phyloP scores from a whole-genome alignment of 805 yeast species.

The Lachancea dasiensis region DNA sequence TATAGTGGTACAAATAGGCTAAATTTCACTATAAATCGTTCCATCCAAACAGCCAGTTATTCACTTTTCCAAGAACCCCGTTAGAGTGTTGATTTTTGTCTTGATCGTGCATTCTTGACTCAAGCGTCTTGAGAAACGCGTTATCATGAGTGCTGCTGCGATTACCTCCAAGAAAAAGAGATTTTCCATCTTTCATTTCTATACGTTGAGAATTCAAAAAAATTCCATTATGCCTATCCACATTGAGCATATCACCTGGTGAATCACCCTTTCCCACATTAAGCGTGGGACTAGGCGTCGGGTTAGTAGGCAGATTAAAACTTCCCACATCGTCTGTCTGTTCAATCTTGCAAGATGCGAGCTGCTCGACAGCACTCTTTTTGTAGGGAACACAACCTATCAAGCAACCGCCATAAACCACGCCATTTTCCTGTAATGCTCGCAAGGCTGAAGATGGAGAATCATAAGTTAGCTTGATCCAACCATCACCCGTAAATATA shows the following conservation, averaged over 20 bases:
- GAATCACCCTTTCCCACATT: neutral
- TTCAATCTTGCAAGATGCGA: constrained; percentile 36
- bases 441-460: constrained; percentile 69
- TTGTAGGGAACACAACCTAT: constrained; percentile 68
- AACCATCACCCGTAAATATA: constrained; percentile 75
- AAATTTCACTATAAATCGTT: constrained; percentile 41
- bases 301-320: constrained; percentile 10
- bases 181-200: constrained; percentile 39
- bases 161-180: constrained; percentile 33
- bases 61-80: constrained; percentile 32
- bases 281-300: constrained; percentile 2
- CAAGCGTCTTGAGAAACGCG: constrained; percentile 26
- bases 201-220: constrained; percentile 25
- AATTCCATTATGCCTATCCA: constrained; percentile 11
- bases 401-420: constrained; percentile 56
- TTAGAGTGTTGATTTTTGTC: constrained; percentile 14
- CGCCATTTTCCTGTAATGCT: constrained; percentile 81
- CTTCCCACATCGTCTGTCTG: constrained; percentile 29
- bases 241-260: neutral
- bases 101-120: constrained; percentile 26
- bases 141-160: constrained; percentile 15
- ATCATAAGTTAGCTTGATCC: constrained; percentile 87
- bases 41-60: constrained; percentile 52
- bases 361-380: constrained; percentile 53
- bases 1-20: too few relatives aligned